These are phyloP conservation scores for Posidonia australis DNA, from an alignment of 106 monocot genomes.

Conservation along the genomic window DNA sequence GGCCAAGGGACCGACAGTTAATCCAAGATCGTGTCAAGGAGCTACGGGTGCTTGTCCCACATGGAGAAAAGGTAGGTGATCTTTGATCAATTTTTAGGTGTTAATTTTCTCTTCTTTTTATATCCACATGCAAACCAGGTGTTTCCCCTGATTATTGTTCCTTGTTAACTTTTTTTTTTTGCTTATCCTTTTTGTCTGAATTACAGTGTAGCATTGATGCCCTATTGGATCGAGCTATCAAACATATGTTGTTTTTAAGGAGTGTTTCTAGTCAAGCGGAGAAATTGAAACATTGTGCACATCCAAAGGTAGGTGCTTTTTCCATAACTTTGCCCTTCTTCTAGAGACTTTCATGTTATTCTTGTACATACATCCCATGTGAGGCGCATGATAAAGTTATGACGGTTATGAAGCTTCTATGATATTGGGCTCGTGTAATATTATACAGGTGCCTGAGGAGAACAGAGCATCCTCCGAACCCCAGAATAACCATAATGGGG, in stretches of 20 bases:
- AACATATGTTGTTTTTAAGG: conserved; percentile 71
- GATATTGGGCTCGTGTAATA: neutral
- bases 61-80: conserved; percentile 60
- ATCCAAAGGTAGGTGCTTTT: conserved; percentile 18
- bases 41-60: conserved; percentile 78
- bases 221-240: conserved; percentile 70
- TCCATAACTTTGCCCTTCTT: too few species aligned
- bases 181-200: neutral
- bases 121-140: neutral
- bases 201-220: conserved; percentile 97
- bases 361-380: neutral
- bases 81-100: neutral
- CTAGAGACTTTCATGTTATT: neutral
- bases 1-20: conserved; percentile 86
- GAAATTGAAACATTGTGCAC: conserved; percentile 38
- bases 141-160: neutral
- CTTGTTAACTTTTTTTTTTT: neutral
- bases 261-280: conserved; percentile 51
- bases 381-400: neutral
- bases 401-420: neutral
- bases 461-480: neutral
- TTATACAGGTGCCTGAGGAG: conserved; percentile 21
- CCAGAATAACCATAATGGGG: conserved; percentile 1
- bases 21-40: conserved; percentile 98
- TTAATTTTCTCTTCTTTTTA: neutral